phyloP scores from a whole-genome alignment of 352 stramenopile species.

The Phytopythium mirpurense region DNA sequence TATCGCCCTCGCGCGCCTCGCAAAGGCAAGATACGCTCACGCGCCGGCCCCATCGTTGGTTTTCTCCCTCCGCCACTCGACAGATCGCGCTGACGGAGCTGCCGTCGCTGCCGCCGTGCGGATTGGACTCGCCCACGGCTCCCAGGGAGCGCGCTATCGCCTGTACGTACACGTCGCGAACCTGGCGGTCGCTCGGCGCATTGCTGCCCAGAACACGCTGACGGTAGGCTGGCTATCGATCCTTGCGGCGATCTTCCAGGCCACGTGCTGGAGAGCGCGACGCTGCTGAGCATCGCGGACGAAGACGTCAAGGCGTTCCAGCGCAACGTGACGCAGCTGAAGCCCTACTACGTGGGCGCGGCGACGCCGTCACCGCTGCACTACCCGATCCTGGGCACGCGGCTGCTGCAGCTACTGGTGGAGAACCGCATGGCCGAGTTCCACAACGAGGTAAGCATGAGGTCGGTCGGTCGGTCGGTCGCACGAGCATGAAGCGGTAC shows the following conservation, averaged over 20 bases:
- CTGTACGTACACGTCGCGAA: constrained; percentile 42
- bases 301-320: constrained; percentile 86
- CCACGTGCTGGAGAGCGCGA: constrained; percentile 87
- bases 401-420: constrained; percentile 87
- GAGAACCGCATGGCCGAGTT: constrained; percentile 93
- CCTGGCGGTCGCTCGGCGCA: no score
- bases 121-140: constrained; percentile 38
- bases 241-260: constrained; percentile 14
- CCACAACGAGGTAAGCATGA: constrained; percentile 74
- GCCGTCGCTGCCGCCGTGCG: constrained; percentile 75
- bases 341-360: constrained; percentile 76
- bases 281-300: constrained; percentile 80
- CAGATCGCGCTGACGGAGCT: constrained; percentile 86
- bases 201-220: no score
- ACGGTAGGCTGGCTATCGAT: not conserved
- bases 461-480: no score
- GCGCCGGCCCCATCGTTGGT: not conserved
- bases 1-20: not conserved
- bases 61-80: not conserved
- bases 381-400: constrained; percentile 85
- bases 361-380: constrained; percentile 68
- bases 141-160: constrained; percentile 68
- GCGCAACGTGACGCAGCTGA: constrained; percentile 87
- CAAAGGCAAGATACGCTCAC: not conserved
- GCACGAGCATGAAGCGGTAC: no score